Percentiles rank a stretch among this genome's conserved stretches.
Evolutionary conservation across 768 basidiomycete species (phyloP).

Genomic region (Cytidiella melzeri): DNA sequence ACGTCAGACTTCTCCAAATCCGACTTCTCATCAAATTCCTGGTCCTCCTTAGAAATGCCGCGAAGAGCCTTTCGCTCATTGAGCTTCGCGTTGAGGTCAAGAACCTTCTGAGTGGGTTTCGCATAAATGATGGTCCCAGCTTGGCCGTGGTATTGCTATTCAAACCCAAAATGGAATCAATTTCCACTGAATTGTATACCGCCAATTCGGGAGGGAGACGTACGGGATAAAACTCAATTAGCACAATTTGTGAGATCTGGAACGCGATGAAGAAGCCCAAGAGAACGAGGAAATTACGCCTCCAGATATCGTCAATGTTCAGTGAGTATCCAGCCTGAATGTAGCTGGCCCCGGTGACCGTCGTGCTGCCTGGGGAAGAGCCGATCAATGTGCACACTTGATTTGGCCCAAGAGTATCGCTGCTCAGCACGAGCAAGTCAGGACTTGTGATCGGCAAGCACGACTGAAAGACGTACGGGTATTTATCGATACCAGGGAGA

Average conservation of each 20-base stretch:
- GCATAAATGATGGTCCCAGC: constrained; percentile 53
- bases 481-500: constrained; percentile 44
- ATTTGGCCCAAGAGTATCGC: constrained; percentile 50
- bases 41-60: constrained; percentile 13
- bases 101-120: constrained; percentile 49
- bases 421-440: constrained; percentile 22
- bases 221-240: constrained; percentile 61
- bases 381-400: constrained; percentile 78
- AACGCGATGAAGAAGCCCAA: constrained; percentile 67
- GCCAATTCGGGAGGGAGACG: no score
- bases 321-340: constrained; percentile 49
- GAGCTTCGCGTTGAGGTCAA: constrained; percentile 46
- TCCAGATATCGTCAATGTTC: constrained; percentile 50
- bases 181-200: no score
- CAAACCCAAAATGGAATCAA: no score
- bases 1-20: background rate
- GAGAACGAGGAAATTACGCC: constrained; percentile 63
- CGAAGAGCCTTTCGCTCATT: constrained; percentile 45
- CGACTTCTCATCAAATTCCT: background rate
- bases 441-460: no score
- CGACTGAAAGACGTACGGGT: constrained; percentile 50
- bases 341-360: constrained; percentile 58
- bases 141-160: constrained; percentile 44
- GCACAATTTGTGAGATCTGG: constrained; percentile 59
- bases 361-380: constrained; percentile 45